Percentiles rank a stretch among this genome's conserved stretches.
These are phyloP conservation scores for Corymbia maculata DNA, from an alignment of 345 rosid species.

Conservation along the genomic window DNA sequence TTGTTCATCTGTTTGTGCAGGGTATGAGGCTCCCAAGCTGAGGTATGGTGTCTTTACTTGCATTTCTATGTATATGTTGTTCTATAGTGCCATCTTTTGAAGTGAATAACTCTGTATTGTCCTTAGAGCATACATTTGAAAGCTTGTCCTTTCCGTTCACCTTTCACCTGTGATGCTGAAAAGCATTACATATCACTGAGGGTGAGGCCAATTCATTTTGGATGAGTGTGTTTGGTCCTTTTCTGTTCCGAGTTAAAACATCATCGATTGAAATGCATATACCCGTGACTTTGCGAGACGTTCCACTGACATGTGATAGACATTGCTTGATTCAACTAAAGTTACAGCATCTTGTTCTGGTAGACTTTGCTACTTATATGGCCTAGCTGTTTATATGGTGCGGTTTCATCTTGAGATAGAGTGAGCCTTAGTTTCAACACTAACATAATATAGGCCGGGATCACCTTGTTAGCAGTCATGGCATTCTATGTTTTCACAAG, in stretches of 20 bases:
- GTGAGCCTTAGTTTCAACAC: neutral
- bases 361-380: neutral
- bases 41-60: slow-evolving; percentile 9
- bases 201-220: neutral
- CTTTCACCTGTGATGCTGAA: neutral
- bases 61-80: neutral
- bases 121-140: neutral
- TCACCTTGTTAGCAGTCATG: neutral
- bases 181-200: neutral
- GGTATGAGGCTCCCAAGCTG: slow-evolving; percentile 38
- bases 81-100: neutral
- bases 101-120: neutral
- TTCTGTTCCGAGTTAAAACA: neutral
- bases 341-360: neutral
- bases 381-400: neutral
- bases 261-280: neutral
- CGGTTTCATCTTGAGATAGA: neutral
- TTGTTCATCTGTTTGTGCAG: slow-evolving; percentile 4
- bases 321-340: neutral
- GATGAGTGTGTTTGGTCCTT: neutral
- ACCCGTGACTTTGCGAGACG: neutral
- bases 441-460: neutral
- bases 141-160: neutral
- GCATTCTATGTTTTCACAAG: neutral
- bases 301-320: neutral